Base-by-base conservation (phyloP, 2,329 filamentous ascomycete genomes). In the Tolypocladium album region DNA sequence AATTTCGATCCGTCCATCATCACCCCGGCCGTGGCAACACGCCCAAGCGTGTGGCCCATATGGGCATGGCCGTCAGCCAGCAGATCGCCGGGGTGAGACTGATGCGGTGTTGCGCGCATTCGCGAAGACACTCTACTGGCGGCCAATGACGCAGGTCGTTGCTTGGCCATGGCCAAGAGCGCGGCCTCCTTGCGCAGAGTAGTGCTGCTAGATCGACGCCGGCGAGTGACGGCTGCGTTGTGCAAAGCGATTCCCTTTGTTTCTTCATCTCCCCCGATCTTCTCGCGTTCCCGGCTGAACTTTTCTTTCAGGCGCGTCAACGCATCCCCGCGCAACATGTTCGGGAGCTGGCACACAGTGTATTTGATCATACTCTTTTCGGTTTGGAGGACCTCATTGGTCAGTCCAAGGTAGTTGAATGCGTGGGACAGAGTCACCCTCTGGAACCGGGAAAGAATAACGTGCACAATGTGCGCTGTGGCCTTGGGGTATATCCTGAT, bases 401-500 rank as follows among this genome's bases (percentile, higher is more conserved):
- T 96, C 50, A 99, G 75, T 1, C 95, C 94, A 20, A 99, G 84
- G 68, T 99, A 99, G 59, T 90, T 90, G 78, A 97, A 94, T 0
- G 92, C 94, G 13, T 95, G 97, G 0, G 92, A 89, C 58, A 99
- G 84, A 0, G 94, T 99, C 3, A 99, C 95, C 66, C 95, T 82
- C 71, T 99, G 93, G 58, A 99, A 87, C 56, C 95, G 85, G 3
- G 95, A 97, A 39, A 99, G 76, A 62, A 99, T 99, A 55, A 99
- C 93, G 70, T 99, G 94, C 7, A 99, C 92, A 64, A 99, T 97
- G 69, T 99, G 95, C 1, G 94, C 88, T 2, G 94, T 97, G 12
- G 95, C 92, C 76, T 95, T 96, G 12, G 94, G 94, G 67, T 97
- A 99, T 31, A 97, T 88, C 69, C 90, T 86, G 57, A 96, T 99